Conservation (phyloP, 805 yeast species). For the Nakazawaea ishiwadae region DNA sequence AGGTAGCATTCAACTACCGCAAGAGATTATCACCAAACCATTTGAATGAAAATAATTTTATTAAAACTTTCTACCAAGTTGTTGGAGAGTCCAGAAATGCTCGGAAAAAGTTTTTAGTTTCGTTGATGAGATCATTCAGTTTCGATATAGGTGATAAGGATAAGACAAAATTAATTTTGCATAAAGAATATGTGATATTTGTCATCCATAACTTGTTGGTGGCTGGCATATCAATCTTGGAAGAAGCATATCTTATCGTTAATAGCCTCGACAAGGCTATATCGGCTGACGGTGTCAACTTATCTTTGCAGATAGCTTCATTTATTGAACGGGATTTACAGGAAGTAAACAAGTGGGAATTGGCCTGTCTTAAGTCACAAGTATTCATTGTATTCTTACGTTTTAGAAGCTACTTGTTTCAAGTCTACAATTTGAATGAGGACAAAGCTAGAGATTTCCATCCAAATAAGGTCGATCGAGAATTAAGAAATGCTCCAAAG, state of each 20-base stretch:
- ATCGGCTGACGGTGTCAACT: conserved; percentile 34
- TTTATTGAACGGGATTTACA: conserved; percentile 12
- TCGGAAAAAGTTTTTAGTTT: conserved; percentile 34
- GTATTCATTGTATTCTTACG: conserved; percentile 14
- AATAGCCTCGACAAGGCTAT: conserved; percentile 39
- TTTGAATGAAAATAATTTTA: conserved; percentile 25
- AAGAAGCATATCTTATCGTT: conserved; percentile 46
- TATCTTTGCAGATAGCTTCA: conserved; percentile 21
- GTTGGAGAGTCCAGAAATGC: conserved; percentile 35
- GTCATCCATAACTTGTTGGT: conserved; percentile 34
- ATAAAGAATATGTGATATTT: conserved; percentile 27
- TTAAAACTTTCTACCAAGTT: conserved; percentile 37
- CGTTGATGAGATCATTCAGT: conserved; percentile 27
- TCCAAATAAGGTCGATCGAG: conserved; percentile 28
- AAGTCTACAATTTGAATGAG: conserved; percentile 21
- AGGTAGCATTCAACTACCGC: conserved; percentile 45
- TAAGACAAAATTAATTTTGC: conserved; percentile 13
- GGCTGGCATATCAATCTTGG: conserved; percentile 36
- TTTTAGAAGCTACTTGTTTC: conserved; percentile 20
- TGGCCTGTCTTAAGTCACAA: conserved; percentile 11
- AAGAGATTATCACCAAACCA: conserved; percentile 23
- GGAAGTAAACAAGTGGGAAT: conserved; percentile 5
- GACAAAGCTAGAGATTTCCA: conserved; percentile 24
- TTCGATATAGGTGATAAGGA: conserved; percentile 22
- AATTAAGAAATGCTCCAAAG: conserved; percentile 26